Evolutionary conservation across 768 basidiomycete genomes (phyloP), one percentile per base, ranked within the genome.

Genomic region (Auricularia cornea): DNA sequence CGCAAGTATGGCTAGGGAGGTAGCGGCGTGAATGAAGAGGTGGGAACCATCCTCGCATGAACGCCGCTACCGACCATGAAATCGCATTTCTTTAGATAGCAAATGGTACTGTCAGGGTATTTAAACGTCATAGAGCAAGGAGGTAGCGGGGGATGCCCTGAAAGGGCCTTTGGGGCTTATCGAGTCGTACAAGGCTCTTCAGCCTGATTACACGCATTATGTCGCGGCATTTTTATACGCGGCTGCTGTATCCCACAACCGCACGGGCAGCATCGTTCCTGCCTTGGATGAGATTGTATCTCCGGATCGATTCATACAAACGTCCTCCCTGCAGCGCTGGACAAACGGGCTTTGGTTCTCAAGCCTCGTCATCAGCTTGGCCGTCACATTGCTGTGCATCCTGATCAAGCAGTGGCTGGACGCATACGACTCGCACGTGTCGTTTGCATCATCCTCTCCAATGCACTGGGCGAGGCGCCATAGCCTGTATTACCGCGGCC

Each of bases 131-230:
- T n/a, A n/a, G n/a, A n/a, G n/a, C n/a, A n/a, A n/a, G n/a, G n/a
- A n/a, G n/a, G n/a, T n/a, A n/a, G n/a, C n/a, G n/a, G n/a, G n/a
- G n/a, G n/a, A n/a, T n/a, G n/a, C n/a, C n/a, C n/a, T n/a, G n/a
- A n/a, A n/a, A n/a, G n/a, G n/a, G n/a, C n/a, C n/a, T n/a, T n/a
- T n/a, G n/a, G n/a, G n/a, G n/a, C n/a, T n/a, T n/a, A n/a, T 63
- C 52, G 66, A 67, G 32, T 66, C 65, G 11, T 67, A 66, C 38
- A 67, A 67, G n/a, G 26, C 20, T 0, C 38, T 67, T 29, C 38
- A 54, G 23, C 66, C 66, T 2, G 65, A 67, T 29, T 38, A 65
- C 2, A 23, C 38, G 4, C 26, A 59, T 2, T 33, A 33, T 23
- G 20, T 29, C n/a, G 59, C 59, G 10, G 11, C 3, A 12, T 4